Percentiles rank a stretch among this genome's conserved stretches.
Evolutionary conservation across 176 grass and related monocot genomes (phyloP).

Genomic region (Thalia dealbata): DNA sequence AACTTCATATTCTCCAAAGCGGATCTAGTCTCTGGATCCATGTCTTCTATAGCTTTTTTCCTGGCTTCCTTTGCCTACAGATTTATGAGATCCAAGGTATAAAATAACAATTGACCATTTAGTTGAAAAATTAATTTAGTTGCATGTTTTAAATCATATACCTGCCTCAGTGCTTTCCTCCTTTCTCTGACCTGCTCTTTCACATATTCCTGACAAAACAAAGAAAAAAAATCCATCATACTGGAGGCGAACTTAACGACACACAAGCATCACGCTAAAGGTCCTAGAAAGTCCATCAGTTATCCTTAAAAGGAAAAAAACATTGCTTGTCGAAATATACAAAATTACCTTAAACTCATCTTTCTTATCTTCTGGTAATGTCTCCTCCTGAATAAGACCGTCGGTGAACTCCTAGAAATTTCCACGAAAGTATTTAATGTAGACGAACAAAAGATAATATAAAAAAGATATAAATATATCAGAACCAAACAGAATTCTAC

Average conservation of each 20-base stretch:
- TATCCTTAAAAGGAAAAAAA: background rate
- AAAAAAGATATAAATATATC: background rate
- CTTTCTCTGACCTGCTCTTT: slow-evolving; percentile 75
- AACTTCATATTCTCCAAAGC: slow-evolving; percentile 67
- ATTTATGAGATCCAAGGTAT: slow-evolving; percentile 13
- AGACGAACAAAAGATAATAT: slow-evolving; percentile 1
- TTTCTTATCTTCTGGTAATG: slow-evolving; percentile 63
- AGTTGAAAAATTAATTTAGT: background rate
- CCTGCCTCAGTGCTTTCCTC: slow-evolving; percentile 59
- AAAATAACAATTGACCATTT: slow-evolving; percentile 1
- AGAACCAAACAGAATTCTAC: slow-evolving; percentile 19
- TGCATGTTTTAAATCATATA: slow-evolving; percentile 18
- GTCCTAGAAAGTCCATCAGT: no score
- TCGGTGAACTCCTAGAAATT: slow-evolving; percentile 57
- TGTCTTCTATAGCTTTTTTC: slow-evolving; percentile 70
- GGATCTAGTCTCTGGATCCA: slow-evolving; percentile 58
- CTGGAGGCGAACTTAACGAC: background rate
- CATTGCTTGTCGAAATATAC: background rate
- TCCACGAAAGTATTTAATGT: background rate
- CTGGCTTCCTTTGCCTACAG: slow-evolving; percentile 70
- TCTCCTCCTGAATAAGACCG: slow-evolving; percentile 47
- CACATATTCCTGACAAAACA: slow-evolving; percentile 49
- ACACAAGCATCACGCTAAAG: no score
- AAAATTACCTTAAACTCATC: slow-evolving; percentile 64
- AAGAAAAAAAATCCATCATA: background rate